Percentiles rank a stretch among this genome's conserved stretches.
phyloP scores from a whole-genome alignment of 2,329 filamentous ascomycete species.

The Aspergillus bombycis region DNA sequence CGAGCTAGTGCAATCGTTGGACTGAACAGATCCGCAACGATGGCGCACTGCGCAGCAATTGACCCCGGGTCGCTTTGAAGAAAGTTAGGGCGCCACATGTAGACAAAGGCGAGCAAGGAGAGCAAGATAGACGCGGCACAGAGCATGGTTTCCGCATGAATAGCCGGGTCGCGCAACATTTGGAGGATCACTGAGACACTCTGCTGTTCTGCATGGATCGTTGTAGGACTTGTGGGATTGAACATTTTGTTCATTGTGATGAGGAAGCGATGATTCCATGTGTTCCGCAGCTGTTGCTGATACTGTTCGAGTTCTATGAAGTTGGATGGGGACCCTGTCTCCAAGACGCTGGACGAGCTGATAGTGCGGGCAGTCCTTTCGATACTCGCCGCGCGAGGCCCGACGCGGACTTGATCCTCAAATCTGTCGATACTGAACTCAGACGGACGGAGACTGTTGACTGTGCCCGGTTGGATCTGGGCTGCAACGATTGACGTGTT shows the following conservation, averaged over 20 bases:
- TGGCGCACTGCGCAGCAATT: slow-evolving; percentile 23
- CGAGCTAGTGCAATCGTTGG: slow-evolving; percentile 7
- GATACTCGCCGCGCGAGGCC: not conserved
- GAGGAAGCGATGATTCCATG: slow-evolving; percentile 11
- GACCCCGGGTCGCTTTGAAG: slow-evolving; percentile 23
- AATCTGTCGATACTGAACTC: slow-evolving; percentile 4
- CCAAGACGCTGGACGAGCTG: not conserved
- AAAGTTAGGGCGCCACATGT: slow-evolving; percentile 21
- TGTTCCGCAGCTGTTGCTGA: not conserved
- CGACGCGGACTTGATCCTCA: not conserved
- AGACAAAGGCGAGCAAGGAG: slow-evolving; percentile 14
- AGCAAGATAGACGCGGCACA: not conserved
- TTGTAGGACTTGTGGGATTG: not conserved
- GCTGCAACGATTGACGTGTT: not conserved
- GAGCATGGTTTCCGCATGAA: slow-evolving; percentile 1
- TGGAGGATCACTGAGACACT: not conserved
- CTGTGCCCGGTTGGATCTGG: not conserved
- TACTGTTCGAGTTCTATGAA: not conserved
- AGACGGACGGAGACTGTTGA: not conserved
- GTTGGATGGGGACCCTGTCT: not conserved
- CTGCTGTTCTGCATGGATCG: not conserved
- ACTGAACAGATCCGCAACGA: slow-evolving; percentile 17
- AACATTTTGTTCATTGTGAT: slow-evolving; percentile 5
- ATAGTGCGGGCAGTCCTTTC: not conserved
- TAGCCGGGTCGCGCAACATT: not conserved